Conservation (phyloP, 179 eudicot genomes). For the Beta lomatogona region DNA sequence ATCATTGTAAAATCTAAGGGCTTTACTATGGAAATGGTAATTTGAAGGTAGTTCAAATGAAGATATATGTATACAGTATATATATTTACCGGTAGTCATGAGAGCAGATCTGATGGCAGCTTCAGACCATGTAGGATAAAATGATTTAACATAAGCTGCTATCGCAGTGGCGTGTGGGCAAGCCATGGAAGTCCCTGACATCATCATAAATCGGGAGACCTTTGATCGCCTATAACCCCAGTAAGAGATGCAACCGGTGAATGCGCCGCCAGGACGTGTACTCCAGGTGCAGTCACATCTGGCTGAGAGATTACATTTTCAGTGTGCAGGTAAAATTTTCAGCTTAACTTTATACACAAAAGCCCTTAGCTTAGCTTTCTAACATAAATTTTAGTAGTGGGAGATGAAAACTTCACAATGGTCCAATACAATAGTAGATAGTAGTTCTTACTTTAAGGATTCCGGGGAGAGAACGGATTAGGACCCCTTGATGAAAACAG, state of each 20-base stretch:
- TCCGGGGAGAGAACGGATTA: not conserved
- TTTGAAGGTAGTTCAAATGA: not conserved
- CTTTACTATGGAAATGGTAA: too few relatives aligned
- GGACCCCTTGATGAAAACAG: conserved; percentile 21
- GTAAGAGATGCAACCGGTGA: conserved; percentile 1
- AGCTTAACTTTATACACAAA: not conserved
- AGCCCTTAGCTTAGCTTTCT: not conserved
- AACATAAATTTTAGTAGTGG: not conserved
- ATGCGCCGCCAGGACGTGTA: conserved; percentile 22
- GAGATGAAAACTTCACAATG: not conserved
- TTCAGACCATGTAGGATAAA: conserved; percentile 31
- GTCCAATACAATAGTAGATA: too few relatives aligned
- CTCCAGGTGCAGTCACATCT: conserved; percentile 28
- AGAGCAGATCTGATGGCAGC: conserved; percentile 32
- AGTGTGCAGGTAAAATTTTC: not conserved
- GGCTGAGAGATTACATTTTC: not conserved
- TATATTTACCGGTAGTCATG: conserved; percentile 31
- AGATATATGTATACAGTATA: not conserved
- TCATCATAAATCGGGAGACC: not conserved
- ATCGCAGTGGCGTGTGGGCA: conserved; percentile 31
- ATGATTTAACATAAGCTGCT: conserved; percentile 30
- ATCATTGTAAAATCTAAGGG: too few relatives aligned
- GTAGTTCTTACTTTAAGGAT: conserved; percentile 12
- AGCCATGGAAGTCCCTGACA: conserved; percentile 30
- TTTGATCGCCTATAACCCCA: not conserved